Evolutionary conservation across 805 yeast genomes (phyloP), one percentile per base, ranked within the genome.

Genomic region (Blastobotrys attinorum): DNA sequence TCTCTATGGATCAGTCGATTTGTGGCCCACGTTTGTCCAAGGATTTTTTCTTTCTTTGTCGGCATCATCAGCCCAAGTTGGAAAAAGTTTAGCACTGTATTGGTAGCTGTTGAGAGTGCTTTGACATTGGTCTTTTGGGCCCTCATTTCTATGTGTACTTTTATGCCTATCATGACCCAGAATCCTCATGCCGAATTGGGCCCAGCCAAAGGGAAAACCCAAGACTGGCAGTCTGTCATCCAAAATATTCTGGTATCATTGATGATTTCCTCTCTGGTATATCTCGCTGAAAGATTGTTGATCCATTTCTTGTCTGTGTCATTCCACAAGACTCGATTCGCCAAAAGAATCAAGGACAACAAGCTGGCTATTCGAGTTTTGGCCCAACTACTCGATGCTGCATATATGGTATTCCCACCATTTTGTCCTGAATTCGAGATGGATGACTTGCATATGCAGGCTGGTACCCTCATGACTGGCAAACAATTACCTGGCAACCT

Each of bases 241-340:
- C 60, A 60, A 39, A 57, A 61, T 37, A 53, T 66, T 5, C 47
- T 64, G 21, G 70, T 64, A 3, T 63, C 71, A 0, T 42, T 65
- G 15, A 52, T 67, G 11, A 57, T 66, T 16, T 53, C 64, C 3
- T 60, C 69, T 1, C 46, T 64, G 25, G 58, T 66, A 23, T 64
- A 52, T 47, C 48, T 63, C 17, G 56, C 58, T 11, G 71, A 66
- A 51, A 60, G 65, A 45, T 47, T 64, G 21, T 47, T 63, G 40
- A 56, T 66, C 36, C 67, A 66, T 37, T 44, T 61, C 45, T 53
- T 66, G 40, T 63, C 69, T 3, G 64, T 68, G 15, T 61, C 59
- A 35, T 66, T 61, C 59, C 71, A 67, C 52, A 50, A 56, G 37
- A 63, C 65, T 6, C 59, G 68, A 27, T 62, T 66, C 54, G 61